phyloP scores from a whole-genome alignment of 495 filamentous ascomycete species.

The Tuber borchii region DNA sequence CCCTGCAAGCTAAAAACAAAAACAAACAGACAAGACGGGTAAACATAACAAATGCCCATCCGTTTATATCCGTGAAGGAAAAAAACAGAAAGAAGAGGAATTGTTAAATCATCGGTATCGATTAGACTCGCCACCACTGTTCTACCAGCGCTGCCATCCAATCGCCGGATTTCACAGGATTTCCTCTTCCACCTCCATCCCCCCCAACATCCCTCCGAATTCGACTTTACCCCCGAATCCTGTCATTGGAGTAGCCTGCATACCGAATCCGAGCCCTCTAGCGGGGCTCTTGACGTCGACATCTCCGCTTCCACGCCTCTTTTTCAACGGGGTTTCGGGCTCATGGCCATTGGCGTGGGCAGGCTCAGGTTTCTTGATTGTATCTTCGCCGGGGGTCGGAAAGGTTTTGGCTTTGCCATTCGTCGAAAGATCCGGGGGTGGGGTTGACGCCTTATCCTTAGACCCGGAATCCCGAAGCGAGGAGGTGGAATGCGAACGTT shows the following conservation, averaged over 20 bases:
- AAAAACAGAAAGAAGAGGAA: conserved; percentile 8
- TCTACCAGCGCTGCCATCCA: conserved; percentile 38
- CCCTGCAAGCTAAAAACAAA: conserved; percentile 26
- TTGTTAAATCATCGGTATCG: neutral
- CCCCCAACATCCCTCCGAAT: conserved; percentile 33
- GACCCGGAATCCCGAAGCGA: conserved; percentile 32
- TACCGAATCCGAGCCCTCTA: conserved; percentile 30
- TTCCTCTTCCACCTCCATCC: conserved; percentile 37
- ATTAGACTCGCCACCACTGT: conserved; percentile 20
- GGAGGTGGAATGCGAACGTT: conserved; percentile 81
- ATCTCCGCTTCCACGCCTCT: conserved; percentile 37
- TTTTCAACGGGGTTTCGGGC: conserved; percentile 40
- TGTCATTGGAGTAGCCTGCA: conserved; percentile 27
- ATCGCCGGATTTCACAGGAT: conserved; percentile 28
- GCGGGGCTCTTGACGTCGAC: conserved; percentile 36
- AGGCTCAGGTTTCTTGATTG: conserved; percentile 7
- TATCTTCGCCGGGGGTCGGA: conserved; percentile 8
- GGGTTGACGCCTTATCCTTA: conserved; percentile 27
- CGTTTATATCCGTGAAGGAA: conserved; percentile 8
- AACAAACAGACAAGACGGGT: conserved; percentile 12
- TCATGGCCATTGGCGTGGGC: conserved; percentile 18
- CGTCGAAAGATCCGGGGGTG: conserved; percentile 11
- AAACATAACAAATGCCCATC: neutral
- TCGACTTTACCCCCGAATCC: conserved; percentile 32
- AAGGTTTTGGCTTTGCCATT: conserved; percentile 20